Base-by-base conservation (phyloP, 768 basidiomycete species). In the Phanerochaete carnosa region DNA sequence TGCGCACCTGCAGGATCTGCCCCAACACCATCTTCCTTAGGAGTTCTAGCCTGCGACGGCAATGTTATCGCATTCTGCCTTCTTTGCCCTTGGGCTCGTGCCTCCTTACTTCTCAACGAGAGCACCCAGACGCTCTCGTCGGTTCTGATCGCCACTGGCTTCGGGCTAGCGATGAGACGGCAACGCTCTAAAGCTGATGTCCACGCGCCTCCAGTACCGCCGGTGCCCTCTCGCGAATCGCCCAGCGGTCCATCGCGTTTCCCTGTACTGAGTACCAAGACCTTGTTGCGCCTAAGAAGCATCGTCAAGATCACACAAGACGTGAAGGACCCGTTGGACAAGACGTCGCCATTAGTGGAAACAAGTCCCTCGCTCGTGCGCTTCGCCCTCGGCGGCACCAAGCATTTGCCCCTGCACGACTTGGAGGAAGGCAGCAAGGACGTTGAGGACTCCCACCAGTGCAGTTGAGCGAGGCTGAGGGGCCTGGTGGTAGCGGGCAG, bases 1-100 rank as follows among this genome's bases (percentile, higher is more conserved):
- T 90, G 1, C 82, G 94, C 3, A 87, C 93, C 6, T 96, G 94
- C 70, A 86, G 91, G 58, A 82, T 87, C 1, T 96, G 94, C 72
- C 95, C 88, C 67, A 89, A 92, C 62, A 83, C 88, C 13, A 88
- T 94, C 16, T 96, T 96, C 65, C 92, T 92, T 0, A 58, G 19
- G 51, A 55, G 16, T 49, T 56, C 1, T 19, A 57, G 4, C 53
- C 62, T 32, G 46, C 63, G 3, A 59, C 63, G 9, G 67, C 65
- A 6, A 68, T 68, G 15, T 65, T 64, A 65, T 79, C 83, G 0
- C 77, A 81, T 50, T 73, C 80, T 4, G 82, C 85, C 0, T 69
- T 86, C 16, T 80, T 79, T 3, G 78, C 78, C 50, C 73, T 86
- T 49, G 81, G 83, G 19, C 83, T 84, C 0, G 83, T 83, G 77